Conservation (phyloP, 2,329 filamentous ascomycete genomes). For the Xylariaceae sp. region DNA sequence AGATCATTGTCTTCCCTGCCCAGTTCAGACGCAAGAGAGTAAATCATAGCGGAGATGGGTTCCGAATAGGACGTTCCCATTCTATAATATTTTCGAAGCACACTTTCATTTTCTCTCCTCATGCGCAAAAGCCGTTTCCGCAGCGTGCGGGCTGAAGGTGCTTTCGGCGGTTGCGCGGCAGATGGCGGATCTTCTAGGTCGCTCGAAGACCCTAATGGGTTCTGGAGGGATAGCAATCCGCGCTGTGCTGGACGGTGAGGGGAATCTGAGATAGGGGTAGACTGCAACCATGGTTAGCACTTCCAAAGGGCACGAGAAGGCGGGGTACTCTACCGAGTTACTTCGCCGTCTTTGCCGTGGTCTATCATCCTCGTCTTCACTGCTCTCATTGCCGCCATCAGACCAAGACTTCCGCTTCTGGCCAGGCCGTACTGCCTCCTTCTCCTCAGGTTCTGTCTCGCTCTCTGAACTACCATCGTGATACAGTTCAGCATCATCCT, state of each 20-base stretch:
- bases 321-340: constrained; percentile 64
- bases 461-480: constrained; percentile 53
- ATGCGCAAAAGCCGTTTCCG: constrained; percentile 69
- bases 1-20: constrained; percentile 96
- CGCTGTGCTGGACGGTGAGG: constrained; percentile 55
- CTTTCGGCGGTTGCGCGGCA: constrained; percentile 52
- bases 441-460: constrained; percentile 50
- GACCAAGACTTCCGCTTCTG: constrained; percentile 79
- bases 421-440: constrained; percentile 40
- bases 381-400: constrained; percentile 63
- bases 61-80: constrained; percentile 89
- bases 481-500: constrained; percentile 63
- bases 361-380: constrained; percentile 67
- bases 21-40: constrained; percentile 88
- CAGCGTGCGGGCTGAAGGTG: constrained; percentile 65
- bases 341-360: constrained; percentile 78
- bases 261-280: constrained; percentile 60
- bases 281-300: constrained; percentile 40
- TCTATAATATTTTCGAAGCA: constrained; percentile 78
- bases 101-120: constrained; percentile 67
- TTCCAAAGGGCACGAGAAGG: constrained; percentile 23
- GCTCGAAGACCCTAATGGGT: constrained; percentile 43
- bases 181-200: constrained; percentile 50
- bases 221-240: constrained; percentile 52
- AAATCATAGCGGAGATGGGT: constrained; percentile 89